These are phyloP conservation scores for Austroboletus eburneus DNA, from an alignment of 768 basidiomycete genomes.

Conservation along the genomic window DNA sequence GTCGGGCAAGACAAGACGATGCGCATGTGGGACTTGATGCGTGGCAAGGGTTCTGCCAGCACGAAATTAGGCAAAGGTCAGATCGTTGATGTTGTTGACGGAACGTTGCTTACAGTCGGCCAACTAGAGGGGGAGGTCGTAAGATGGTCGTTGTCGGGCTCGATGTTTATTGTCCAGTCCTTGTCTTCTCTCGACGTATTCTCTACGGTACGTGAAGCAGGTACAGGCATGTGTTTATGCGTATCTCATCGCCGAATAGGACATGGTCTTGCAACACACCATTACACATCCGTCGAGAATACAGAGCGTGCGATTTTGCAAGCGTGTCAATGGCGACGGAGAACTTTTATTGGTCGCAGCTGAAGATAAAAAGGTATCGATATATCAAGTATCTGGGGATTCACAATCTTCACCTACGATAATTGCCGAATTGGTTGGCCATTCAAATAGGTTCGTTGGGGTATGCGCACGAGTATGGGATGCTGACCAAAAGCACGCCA, in stretches of 20 bases:
- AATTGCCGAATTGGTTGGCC: slow-evolving; percentile 74
- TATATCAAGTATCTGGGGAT: slow-evolving; percentile 61
- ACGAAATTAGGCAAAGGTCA: slow-evolving; percentile 85
- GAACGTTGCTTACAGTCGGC: neutral
- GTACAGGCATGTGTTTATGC: neutral
- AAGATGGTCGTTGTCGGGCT: slow-evolving; percentile 77
- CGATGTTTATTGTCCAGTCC: slow-evolving; percentile 75
- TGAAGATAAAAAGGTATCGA: slow-evolving; percentile 84
- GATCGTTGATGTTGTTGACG: slow-evolving; percentile 7
- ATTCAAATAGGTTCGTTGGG: slow-evolving; percentile 68
- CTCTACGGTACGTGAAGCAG: slow-evolving; percentile 53
- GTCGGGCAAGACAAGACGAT: slow-evolving; percentile 88
- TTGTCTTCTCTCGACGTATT: slow-evolving; percentile 79
- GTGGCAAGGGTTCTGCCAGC: slow-evolving; percentile 86
- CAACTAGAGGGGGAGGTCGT: slow-evolving; percentile 85
- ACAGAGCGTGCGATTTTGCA: slow-evolving; percentile 78
- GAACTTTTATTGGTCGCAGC: slow-evolving; percentile 80
- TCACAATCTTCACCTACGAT: slow-evolving; percentile 45
- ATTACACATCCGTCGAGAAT: slow-evolving; percentile 78
- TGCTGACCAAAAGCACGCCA: slow-evolving; percentile 26
- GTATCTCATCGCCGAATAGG: slow-evolving; percentile 38
- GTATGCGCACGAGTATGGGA: neutral
- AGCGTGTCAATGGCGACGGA: slow-evolving; percentile 48
- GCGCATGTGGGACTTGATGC: slow-evolving; percentile 99
- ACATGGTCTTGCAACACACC: slow-evolving; percentile 71